Conservation (phyloP, 2,329 filamentous ascomycete species). For the Colletotrichum zoysiae region DNA sequence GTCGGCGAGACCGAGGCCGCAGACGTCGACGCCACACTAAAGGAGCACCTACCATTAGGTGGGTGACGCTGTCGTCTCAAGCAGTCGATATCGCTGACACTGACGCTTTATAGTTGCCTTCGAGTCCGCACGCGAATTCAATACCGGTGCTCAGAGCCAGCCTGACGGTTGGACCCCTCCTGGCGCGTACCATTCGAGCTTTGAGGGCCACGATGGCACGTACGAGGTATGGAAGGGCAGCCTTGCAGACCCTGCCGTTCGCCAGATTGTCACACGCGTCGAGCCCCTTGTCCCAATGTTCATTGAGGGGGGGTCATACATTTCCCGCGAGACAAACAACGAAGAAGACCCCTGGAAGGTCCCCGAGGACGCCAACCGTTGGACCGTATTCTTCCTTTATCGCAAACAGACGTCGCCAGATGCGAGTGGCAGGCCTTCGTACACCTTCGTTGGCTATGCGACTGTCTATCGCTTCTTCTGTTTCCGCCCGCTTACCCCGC, state of each 20-base stretch:
- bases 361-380: slow-evolving; percentile 77
- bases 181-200: slow-evolving; percentile 76
- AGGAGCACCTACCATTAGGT: slow-evolving; percentile 77
- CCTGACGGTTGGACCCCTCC: slow-evolving; percentile 74
- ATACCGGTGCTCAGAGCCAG: slow-evolving; percentile 58
- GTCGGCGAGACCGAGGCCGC: slow-evolving; percentile 77
- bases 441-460: slow-evolving; percentile 88
- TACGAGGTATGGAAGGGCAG: slow-evolving; percentile 90
- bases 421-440: slow-evolving; percentile 66
- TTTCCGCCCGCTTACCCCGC: slow-evolving; percentile 63
- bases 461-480: slow-evolving; percentile 91
- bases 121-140: slow-evolving; percentile 71
- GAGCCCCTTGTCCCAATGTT: slow-evolving; percentile 88
- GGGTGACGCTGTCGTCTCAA: slow-evolving; percentile 46
- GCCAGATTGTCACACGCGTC: slow-evolving; percentile 80
- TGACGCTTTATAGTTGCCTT: slow-evolving; percentile 70
- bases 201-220: slow-evolving; percentile 70
- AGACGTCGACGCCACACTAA: slow-evolving; percentile 75
- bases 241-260: slow-evolving; percentile 76
- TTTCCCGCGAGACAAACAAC: slow-evolving; percentile 63
- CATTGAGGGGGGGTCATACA: slow-evolving; percentile 90
- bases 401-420: slow-evolving; percentile 66
- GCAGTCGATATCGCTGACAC: not conserved
- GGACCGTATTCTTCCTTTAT: slow-evolving; percentile 92
- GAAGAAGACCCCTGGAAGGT: slow-evolving; percentile 49